Conservation (phyloP, 805 yeast genomes). For the Candida khao-thaluensis region DNA sequence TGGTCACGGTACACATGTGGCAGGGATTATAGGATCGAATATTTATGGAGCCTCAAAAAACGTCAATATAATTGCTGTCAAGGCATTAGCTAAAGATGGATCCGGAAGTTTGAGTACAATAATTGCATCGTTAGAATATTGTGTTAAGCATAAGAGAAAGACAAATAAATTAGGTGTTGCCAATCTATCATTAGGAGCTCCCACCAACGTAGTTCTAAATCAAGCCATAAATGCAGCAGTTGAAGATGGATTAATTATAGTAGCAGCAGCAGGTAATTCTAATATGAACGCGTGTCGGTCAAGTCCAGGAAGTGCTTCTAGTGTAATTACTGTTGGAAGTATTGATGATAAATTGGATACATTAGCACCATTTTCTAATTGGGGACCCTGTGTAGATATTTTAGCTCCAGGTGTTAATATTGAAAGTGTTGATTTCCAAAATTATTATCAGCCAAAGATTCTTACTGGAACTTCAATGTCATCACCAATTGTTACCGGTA, state of each 20-base stretch:
- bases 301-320: conserved; percentile 81
- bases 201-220: conserved; percentile 63
- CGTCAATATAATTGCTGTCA: conserved; percentile 64
- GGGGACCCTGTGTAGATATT: conserved; percentile 89
- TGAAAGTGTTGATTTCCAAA: conserved; percentile 48
- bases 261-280: conserved; percentile 87
- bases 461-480: conserved; percentile 84
- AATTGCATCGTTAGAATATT: conserved; percentile 64
- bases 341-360: conserved; percentile 71
- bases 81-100: conserved; percentile 67
- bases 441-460: conserved; percentile 22
- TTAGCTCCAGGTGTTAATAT: conserved; percentile 81
- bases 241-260: conserved; percentile 66
- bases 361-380: conserved; percentile 80
- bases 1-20: conserved; percentile 61
- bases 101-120: conserved; percentile 69
- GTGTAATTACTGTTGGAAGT: conserved; percentile 84
- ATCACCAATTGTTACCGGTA: conserved; percentile 70
- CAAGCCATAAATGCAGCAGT: conserved; percentile 75
- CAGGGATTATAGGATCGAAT: conserved; percentile 52
- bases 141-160: conserved; percentile 54
- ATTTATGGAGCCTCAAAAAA: conserved; percentile 56
- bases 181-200: conserved; percentile 79
- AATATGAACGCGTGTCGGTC: conserved; percentile 73
- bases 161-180: conserved; percentile 53